Percentiles rank a stretch among this genome's conserved stretches.
Evolutionary conservation across 306 rosid genomes (phyloP).

Genomic region (Aeschynomene evenia): DNA sequence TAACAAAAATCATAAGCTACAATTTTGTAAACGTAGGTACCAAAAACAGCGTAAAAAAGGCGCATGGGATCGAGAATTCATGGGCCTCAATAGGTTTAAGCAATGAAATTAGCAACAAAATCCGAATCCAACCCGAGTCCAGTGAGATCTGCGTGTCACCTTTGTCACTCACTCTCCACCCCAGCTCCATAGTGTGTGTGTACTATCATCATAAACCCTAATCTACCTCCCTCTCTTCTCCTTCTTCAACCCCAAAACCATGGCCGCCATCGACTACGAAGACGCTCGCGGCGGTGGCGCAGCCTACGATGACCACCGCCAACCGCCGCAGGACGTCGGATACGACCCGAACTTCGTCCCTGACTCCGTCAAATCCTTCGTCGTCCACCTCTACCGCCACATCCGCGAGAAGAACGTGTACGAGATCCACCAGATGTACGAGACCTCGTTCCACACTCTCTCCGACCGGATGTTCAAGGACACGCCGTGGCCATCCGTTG

Average conservation of each 20-base stretch:
- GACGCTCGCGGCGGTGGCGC: conserved; percentile 38
- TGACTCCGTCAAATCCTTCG: conserved; percentile 79
- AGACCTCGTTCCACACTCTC: conserved; percentile 74
- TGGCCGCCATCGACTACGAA: conserved; percentile 68
- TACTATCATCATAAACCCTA: conserved; percentile 32
- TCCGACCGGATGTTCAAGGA: conserved; percentile 94
- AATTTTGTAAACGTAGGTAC: too few relatives aligned
- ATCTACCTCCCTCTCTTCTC: background rate
- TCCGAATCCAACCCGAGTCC: background rate
- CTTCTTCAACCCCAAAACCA: background rate
- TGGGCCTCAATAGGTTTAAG: background rate
- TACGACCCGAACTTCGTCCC: conserved; percentile 95
- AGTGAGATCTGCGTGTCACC: background rate
- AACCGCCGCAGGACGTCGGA: conserved; percentile 50
- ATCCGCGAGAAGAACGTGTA: conserved; percentile 96
- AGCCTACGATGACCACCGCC: conserved; percentile 48
- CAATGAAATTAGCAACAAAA: background rate
- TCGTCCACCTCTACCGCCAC: conserved; percentile 87
- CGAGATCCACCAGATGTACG: conserved; percentile 96
- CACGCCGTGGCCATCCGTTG: conserved; percentile 95
- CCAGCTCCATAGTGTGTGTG: too few relatives aligned
- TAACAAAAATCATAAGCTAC: too few relatives aligned
- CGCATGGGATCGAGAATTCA: too few relatives aligned
- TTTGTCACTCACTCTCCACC: background rate
- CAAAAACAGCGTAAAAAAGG: too few relatives aligned